Conservation (phyloP, 805 yeast genomes). For the Zygoascus ofunaensis region DNA sequence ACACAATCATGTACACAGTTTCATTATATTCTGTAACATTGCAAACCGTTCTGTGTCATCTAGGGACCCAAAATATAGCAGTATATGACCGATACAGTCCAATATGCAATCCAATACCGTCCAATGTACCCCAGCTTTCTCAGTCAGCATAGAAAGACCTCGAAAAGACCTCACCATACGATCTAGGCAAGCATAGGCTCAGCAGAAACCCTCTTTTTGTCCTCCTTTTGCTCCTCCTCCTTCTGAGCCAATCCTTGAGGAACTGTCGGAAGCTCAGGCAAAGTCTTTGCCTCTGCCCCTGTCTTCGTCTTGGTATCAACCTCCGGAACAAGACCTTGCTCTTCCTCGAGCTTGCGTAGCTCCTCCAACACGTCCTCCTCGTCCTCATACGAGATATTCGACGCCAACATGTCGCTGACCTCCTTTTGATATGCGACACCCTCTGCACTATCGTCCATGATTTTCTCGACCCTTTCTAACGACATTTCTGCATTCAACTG, state of each 20-base stretch:
- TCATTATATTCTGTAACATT: no score
- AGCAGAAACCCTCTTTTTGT: background rate
- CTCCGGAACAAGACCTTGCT: slow-evolving; percentile 8
- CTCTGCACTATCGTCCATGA: slow-evolving; percentile 78
- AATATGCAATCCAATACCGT: no score
- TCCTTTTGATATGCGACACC: slow-evolving; percentile 68
- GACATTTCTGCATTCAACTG: slow-evolving; percentile 72
- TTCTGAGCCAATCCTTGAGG: slow-evolving; percentile 3
- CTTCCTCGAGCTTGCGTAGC: slow-evolving; percentile 21
- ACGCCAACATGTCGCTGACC: slow-evolving; percentile 30
- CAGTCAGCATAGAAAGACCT: no score
- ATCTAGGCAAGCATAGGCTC: slow-evolving; percentile 13
- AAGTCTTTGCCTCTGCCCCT: no score
- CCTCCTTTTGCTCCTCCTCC: slow-evolving; percentile 6
- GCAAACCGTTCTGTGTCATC: no score
- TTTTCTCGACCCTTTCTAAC: slow-evolving; percentile 65
- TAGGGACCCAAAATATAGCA: no score
- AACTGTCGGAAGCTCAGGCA: slow-evolving; percentile 7
- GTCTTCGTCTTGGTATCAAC: background rate
- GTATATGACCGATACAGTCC: no score
- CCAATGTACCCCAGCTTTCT: no score
- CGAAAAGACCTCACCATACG: no score
- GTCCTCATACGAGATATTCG: slow-evolving; percentile 30
- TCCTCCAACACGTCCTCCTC: slow-evolving; percentile 29
- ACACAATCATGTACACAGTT: no score